Base-by-base conservation (phyloP, 306 rosid species). In the Sicyos edulis region DNA sequence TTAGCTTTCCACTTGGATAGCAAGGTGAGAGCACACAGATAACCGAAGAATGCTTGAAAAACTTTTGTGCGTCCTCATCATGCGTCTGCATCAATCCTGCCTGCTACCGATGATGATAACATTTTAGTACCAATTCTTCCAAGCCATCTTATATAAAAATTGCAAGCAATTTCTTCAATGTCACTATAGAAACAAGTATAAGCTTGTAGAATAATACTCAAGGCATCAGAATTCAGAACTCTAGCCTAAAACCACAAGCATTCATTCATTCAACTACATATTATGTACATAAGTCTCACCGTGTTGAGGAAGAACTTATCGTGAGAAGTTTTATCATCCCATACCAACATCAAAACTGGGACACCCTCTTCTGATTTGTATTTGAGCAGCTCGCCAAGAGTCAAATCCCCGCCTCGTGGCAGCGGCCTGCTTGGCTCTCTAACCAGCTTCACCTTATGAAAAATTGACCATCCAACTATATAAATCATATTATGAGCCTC, bases 401-500 rank as follows among this genome's bases (percentile, higher is more conserved):
- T 91, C 78, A 81, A 82, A 0, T 87, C 80, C 11, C 96, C 97
- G 4, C 95, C 92, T 3, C 91, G 74, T 0, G 90, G 99, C 78
- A 79, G 65, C 1, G 83, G 82, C 76, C 83, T 82, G 62, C 83
- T 75, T 0, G 82, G 84, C 83, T 95, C 97, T 61, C 99, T 84
- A 12, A 95, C 74, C 76, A 95, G 84, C 85, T 9, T 89, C 54
- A 91, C 71, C 82, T 91, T 89, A 71, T 91, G 92, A 67, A 57
- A 91, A 22, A 95, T 74, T 6, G 99, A 95, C 99, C 99, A 95
- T 4, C 99, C 97, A 49, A 50, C 78, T 3, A 95, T 53, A 75
- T 95, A 95, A 16, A 93, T 75, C 95, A 93, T 58, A 75, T 93
- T 97, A 71, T 91, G 99, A 66, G 99, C 99, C 83, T 93, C 97